These are phyloP conservation scores for Astrothelium subdiscretum DNA, from an alignment of 495 filamentous ascomycete species.

Conservation along the genomic window DNA sequence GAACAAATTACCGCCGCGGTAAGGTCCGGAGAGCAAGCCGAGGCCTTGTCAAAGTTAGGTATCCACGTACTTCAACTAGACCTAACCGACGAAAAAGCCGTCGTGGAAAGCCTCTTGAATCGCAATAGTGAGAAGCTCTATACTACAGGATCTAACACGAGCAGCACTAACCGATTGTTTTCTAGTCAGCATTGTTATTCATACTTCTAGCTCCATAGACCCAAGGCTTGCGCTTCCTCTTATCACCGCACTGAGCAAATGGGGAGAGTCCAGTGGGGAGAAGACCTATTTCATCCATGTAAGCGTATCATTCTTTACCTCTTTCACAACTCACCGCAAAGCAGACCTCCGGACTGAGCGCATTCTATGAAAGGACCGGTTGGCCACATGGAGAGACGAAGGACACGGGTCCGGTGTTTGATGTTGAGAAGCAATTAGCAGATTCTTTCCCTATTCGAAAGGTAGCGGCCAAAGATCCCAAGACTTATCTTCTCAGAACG, in stretches of 20 bases:
- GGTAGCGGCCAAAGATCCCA: neutral
- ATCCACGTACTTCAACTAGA: constrained; percentile 22
- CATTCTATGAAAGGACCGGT: neutral
- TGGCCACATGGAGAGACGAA: neutral
- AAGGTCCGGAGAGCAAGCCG: constrained; percentile 21
- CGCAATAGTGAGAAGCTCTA: neutral
- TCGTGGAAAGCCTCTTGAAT: constrained; percentile 10
- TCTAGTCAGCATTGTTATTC: constrained; percentile 15
- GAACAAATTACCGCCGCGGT: constrained; percentile 19
- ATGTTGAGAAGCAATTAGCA: neutral
- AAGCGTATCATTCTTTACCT: neutral
- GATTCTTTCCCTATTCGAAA: neutral
- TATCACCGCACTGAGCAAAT: constrained; percentile 5
- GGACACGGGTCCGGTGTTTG: neutral
- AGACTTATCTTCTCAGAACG: neutral
- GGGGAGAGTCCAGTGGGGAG: neutral
- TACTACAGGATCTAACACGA: constrained; percentile 2
- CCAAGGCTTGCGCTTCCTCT: constrained; percentile 14
- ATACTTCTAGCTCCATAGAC: constrained; percentile 21
- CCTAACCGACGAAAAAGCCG: constrained; percentile 19
- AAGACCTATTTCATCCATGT: constrained; percentile 1
- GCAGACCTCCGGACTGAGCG: neutral
- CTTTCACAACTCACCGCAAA: neutral
- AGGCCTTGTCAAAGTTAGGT: constrained; percentile 17
- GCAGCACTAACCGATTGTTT: constrained; percentile 7